Evolutionary conservation across 1,139 yeast genomes (phyloP).

Genomic region (Taphrina pruni): DNA sequence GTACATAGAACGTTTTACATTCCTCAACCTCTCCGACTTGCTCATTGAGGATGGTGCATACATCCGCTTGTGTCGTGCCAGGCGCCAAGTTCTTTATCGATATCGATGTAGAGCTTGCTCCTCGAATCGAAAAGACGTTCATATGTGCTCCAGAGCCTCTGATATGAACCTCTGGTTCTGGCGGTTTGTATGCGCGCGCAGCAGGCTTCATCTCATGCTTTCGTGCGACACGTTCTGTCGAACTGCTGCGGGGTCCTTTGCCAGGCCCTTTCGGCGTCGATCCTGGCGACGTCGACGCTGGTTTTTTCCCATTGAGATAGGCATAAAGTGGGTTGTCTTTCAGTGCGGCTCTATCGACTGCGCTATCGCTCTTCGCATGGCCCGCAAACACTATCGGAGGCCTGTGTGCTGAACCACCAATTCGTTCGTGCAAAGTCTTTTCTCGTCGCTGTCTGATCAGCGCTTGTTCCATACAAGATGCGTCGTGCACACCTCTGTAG

Average conservation of each 20-base stretch:
- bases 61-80: conserved; percentile 34
- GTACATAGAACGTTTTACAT: conserved; percentile 24
- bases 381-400: conserved; percentile 11
- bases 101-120: conserved; percentile 33
- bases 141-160: conserved; percentile 10
- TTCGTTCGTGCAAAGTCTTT: conserved; percentile 5
- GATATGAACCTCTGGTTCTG: conserved; percentile 5
- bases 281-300: background rate
- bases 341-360: background rate
- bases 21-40: conserved; percentile 30
- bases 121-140: conserved; percentile 27
- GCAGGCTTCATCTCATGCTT: background rate
- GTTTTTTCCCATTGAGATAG: conserved; percentile 10
- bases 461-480: background rate
- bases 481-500: background rate
- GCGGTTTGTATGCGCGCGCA: background rate
- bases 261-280: background rate
- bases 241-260: background rate
- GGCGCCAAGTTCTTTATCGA: conserved; percentile 34
- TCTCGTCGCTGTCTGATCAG: background rate
- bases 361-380: background rate
- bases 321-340: conserved; percentile 22
- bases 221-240: background rate
- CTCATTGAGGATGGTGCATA: conserved; percentile 23
- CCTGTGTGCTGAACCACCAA: background rate